These are phyloP conservation scores for Boletus rubroflammeus DNA, from an alignment of 768 basidiomycete species.

Conservation along the genomic window DNA sequence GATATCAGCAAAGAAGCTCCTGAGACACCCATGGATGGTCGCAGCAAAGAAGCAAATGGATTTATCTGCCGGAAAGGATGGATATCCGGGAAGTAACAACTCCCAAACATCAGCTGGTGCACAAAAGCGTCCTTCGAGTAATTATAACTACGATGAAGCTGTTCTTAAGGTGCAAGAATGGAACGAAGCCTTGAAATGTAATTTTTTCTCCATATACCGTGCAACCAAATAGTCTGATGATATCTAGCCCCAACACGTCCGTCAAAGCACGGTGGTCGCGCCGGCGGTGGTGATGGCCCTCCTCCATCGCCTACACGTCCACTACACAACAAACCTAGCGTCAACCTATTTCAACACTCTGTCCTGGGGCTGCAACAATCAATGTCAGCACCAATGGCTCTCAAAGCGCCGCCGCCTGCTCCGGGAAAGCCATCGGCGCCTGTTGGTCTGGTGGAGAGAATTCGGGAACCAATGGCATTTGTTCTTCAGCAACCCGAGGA, in stretches of 20 bases:
- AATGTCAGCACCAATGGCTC: constrained; percentile 29
- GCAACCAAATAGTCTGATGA: constrained; percentile 3
- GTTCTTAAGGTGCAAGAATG: constrained; percentile 96
- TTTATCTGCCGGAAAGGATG: constrained; percentile 29
- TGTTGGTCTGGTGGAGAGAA: constrained; percentile 36
- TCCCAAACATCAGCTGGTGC: constrained; percentile 33
- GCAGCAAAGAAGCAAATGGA: constrained; percentile 74
- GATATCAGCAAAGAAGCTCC: constrained; percentile 88
- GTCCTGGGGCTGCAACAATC: constrained; percentile 35
- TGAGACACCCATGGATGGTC: constrained; percentile 95
- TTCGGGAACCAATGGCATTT: constrained; percentile 57
- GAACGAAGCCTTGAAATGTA: constrained; percentile 96
- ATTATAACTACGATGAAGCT: constrained; percentile 91
- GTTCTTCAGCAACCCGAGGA: constrained; percentile 73
- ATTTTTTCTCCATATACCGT: constrained; percentile 15
- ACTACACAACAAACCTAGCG: constrained; percentile 25
- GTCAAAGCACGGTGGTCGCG: constrained; percentile 59
- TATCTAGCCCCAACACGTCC: constrained; percentile 65
- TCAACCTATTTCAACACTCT: constrained; percentile 30
- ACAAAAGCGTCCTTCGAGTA: constrained; percentile 54
- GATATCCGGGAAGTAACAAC: constrained; percentile 29
- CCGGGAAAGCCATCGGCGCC: constrained; percentile 22
- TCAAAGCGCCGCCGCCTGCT: constrained; percentile 19
- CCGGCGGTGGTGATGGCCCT: constrained; percentile 33
- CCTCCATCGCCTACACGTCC: constrained; percentile 43